Evolutionary conservation across 768 basidiomycete genomes (phyloP).

Genomic region (Cystofilobasidium ferigula): DNA sequence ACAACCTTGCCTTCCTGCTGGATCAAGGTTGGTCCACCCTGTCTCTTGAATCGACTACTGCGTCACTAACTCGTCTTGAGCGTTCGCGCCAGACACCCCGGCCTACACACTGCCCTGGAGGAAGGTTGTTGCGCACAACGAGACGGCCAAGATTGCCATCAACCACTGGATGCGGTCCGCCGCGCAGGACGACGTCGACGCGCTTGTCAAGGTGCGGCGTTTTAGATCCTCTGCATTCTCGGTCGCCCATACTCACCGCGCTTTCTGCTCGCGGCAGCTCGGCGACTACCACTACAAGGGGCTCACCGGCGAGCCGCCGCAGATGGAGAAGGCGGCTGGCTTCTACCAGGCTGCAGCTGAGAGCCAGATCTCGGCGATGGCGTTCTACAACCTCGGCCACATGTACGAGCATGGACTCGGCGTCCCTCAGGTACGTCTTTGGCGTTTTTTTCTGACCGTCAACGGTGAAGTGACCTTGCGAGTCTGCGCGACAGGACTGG

Average conservation of each 20-base stretch:
- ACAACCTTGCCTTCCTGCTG: conserved; percentile 81
- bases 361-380: conserved; percentile 80
- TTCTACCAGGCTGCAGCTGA: conserved; percentile 88
- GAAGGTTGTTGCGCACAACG: conserved; percentile 42
- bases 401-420: conserved; percentile 98
- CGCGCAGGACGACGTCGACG: conserved; percentile 86
- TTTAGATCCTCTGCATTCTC: neutral
- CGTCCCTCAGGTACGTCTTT: conserved; percentile 58
- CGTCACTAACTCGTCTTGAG: neutral
- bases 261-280: conserved; percentile 9
- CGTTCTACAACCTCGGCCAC: conserved; percentile 98
- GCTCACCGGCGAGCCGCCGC: conserved; percentile 63
- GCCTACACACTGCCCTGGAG: conserved; percentile 23
- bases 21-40: conserved; percentile 58
- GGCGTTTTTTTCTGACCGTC: no score
- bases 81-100: conserved; percentile 9
- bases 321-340: conserved; percentile 76
- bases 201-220: conserved; percentile 70
- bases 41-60: neutral
- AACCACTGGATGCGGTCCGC: conserved; percentile 93
- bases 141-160: conserved; percentile 69
- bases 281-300: conserved; percentile 96
- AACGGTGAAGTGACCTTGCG: neutral
- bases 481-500: conserved; percentile 58
- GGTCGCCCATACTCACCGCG: neutral